Evolutionary conservation across 164 flowering plant species (phyloP).

Genomic region (Akebia trifoliata): DNA sequence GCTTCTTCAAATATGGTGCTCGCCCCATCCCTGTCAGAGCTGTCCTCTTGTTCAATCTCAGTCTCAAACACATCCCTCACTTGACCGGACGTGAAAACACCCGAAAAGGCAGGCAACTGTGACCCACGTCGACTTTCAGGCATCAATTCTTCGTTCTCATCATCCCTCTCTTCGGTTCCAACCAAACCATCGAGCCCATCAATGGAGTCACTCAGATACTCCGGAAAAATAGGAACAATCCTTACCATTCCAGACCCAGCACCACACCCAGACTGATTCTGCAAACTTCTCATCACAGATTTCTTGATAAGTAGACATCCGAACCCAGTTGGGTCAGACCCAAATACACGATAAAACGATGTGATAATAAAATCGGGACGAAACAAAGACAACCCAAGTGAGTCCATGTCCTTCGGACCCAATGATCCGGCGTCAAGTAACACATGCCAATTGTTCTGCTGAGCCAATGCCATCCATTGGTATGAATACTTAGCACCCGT

Average conservation of each 20-base stretch:
- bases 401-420: constrained; percentile 97
- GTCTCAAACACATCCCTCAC: constrained; percentile 85
- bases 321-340: constrained; percentile 86
- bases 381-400: constrained; percentile 79
- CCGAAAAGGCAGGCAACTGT: constrained; percentile 84
- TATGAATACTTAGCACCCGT: constrained; percentile 90
- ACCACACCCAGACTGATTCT: constrained; percentile 56
- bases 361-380: constrained; percentile 89
- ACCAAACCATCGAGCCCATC: constrained; percentile 57
- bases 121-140: constrained; percentile 41
- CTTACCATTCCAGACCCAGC: constrained; percentile 89
- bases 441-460: constrained; percentile 95
- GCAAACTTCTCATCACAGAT: constrained; percentile 73
- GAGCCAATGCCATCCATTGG: constrained; percentile 97
- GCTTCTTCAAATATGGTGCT: constrained; percentile 89
- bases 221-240: constrained; percentile 76
- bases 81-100: constrained; percentile 76
- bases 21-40: constrained; percentile 74
- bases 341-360: constrained; percentile 84
- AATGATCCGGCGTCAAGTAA: constrained; percentile 92
- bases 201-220: constrained; percentile 69
- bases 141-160: constrained; percentile 31
- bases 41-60: constrained; percentile 68
- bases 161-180: constrained; percentile 39
- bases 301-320: constrained; percentile 93